A percentile compares a stretch with the other conserved stretches of the same genome.
These are phyloP conservation scores for Lyophyllum atratum DNA, from an alignment of 768 basidiomycete species.

Conservation along the genomic window DNA sequence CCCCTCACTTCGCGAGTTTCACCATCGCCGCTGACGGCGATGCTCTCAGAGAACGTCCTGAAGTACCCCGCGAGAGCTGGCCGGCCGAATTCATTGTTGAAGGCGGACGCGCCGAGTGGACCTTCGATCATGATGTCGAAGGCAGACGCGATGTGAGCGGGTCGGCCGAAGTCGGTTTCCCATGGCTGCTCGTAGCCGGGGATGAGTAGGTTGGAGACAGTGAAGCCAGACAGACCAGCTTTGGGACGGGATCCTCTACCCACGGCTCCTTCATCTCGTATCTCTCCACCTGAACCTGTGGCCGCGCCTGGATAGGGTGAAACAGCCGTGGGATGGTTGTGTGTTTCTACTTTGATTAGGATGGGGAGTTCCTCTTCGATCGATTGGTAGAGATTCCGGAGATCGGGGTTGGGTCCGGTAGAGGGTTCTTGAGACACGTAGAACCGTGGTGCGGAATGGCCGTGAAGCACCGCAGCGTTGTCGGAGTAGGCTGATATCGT, in stretches of 20 bases:
- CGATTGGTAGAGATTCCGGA: slow-evolving; percentile 52
- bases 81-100: slow-evolving; percentile 98
- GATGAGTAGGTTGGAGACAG: slow-evolving; percentile 90
- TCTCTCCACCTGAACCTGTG: slow-evolving; percentile 98
- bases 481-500: slow-evolving; percentile 98
- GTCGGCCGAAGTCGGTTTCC: slow-evolving; percentile 93
- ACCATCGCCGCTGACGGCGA: slow-evolving; percentile 55
- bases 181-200: slow-evolving; percentile 92
- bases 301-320: slow-evolving; percentile 99
- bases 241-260: slow-evolving; percentile 96
- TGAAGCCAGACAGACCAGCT: slow-evolving; percentile 91
- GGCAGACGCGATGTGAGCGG: slow-evolving; percentile 88
- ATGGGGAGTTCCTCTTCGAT: slow-evolving; percentile 78
- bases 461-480: slow-evolving; percentile 93
- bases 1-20: slow-evolving; percentile 71
- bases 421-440: slow-evolving; percentile 40
- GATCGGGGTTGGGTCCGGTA: slow-evolving; percentile 21
- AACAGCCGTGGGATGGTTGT: slow-evolving; percentile 98
- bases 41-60: slow-evolving; percentile 86
- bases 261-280: slow-evolving; percentile 96
- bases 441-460: slow-evolving; percentile 76
- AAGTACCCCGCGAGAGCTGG: slow-evolving; percentile 94
- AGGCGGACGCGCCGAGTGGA: slow-evolving; percentile 91
- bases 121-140: slow-evolving; percentile 98
- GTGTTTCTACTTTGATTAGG: slow-evolving; percentile 97